Conservation (phyloP, 164 flowering plant species). For the Amborella trichopoda region DNA sequence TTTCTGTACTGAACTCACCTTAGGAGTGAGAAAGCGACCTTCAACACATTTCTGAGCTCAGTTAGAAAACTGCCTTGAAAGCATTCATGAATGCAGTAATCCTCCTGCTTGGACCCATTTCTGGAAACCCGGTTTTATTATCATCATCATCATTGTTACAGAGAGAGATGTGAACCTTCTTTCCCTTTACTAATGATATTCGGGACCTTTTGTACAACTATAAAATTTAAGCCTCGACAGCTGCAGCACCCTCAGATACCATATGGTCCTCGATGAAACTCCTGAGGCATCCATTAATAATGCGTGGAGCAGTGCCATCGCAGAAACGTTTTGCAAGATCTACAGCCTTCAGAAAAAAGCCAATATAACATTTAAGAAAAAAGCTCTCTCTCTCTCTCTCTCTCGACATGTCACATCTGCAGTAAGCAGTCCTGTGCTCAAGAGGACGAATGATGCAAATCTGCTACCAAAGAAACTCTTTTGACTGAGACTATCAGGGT, state of each 20-base stretch:
- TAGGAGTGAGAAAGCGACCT: no score
- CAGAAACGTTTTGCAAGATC: slow-evolving; percentile 94
- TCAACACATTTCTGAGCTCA: no score
- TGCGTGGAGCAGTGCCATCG: slow-evolving; percentile 86
- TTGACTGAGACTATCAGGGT: no score
- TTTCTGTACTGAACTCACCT: no score
- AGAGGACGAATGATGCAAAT: no score
- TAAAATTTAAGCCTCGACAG: slow-evolving; percentile 10
- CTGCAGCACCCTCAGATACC: slow-evolving; percentile 10
- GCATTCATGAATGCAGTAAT: neutral
- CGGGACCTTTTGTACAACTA: neutral
- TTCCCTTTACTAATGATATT: neutral
- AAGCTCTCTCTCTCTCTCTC: no score
- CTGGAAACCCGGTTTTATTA: neutral
- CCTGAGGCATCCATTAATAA: slow-evolving; percentile 82
- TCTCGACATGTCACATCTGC: no score
- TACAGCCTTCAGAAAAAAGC: slow-evolving; percentile 50
- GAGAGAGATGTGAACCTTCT: neutral
- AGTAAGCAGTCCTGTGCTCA: no score
- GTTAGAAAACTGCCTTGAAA: no score
- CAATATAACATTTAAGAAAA: no score
- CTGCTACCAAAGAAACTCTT: no score
- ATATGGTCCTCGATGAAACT: slow-evolving; percentile 43
- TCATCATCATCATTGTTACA: no score
- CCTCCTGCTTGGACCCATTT: neutral